A percentile compares a stretch with the other conserved stretches of the same genome.
phyloP scores from a whole-genome alignment of 2,329 filamentous ascomycete species.

The Ophiostoma sp. region DNA sequence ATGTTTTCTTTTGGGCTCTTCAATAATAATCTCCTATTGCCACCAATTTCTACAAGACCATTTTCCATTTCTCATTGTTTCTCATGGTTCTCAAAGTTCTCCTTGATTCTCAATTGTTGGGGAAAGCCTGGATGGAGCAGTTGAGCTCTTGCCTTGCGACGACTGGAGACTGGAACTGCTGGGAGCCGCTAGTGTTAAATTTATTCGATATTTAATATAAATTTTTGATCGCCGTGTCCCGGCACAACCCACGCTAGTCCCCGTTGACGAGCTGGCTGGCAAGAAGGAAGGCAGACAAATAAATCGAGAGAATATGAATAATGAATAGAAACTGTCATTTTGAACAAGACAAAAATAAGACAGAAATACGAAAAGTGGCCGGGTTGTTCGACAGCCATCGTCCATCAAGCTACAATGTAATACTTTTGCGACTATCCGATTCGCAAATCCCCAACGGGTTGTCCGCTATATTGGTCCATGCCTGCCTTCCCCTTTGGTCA shows the following conservation, averaged over 20 bases:
- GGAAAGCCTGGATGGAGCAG: constrained; percentile 17
- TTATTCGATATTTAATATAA: neutral
- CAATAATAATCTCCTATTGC: neutral
- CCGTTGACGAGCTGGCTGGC: neutral
- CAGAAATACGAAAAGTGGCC: neutral
- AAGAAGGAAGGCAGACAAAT: neutral
- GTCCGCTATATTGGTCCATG: constrained; percentile 17
- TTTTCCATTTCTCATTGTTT: neutral
- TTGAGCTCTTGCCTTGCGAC: constrained; percentile 7
- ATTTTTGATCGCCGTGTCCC: constrained; percentile 19
- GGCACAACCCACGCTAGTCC: constrained; percentile 1
- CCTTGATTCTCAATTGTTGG: constrained; percentile 23
- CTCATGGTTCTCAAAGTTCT: neutral
- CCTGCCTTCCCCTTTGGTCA: neutral
- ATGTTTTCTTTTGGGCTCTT: neutral
- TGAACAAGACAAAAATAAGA: neutral
- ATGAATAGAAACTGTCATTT: neutral
- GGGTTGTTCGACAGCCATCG: neutral
- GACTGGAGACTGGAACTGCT: constrained; percentile 13
- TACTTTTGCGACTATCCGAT: neutral
- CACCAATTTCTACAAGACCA: neutral
- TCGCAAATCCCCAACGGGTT: constrained; percentile 25
- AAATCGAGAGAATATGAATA: neutral
- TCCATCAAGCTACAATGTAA: neutral
- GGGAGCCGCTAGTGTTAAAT: constrained; percentile 9